Evolutionary conservation across 768 basidiomycete genomes (phyloP).

Genomic region (Termitomyces sp.): DNA sequence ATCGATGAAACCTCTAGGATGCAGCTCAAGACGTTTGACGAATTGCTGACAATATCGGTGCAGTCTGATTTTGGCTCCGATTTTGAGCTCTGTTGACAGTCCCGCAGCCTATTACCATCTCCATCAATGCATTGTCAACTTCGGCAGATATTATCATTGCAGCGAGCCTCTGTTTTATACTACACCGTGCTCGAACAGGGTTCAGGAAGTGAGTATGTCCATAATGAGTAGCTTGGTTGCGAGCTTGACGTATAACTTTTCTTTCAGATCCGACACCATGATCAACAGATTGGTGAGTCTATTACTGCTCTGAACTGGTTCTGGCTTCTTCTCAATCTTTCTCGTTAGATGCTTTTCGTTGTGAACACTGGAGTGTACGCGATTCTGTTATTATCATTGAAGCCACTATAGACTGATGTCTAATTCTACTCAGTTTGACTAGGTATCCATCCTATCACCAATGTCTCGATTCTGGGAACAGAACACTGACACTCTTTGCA

Average conservation of each 20-base stretch:
- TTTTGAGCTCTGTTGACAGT: neutral
- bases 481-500: constrained; percentile 10
- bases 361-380: constrained; percentile 49
- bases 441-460: constrained; percentile 22
- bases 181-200: constrained; percentile 47
- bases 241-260: neutral
- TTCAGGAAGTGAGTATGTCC: constrained; percentile 37
- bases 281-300: constrained; percentile 42
- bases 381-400: neutral
- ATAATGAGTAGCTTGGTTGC: neutral
- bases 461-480: neutral
- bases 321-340: neutral
- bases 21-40: constrained; percentile 32
- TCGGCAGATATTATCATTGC: constrained; percentile 49
- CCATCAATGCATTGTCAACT: constrained; percentile 49
- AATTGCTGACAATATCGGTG: constrained; percentile 34
- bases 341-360: constrained; percentile 46
- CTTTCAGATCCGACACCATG: constrained; percentile 41
- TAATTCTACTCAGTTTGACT: constrained; percentile 23
- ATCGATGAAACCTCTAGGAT: constrained; percentile 21
- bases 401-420: constrained; percentile 1
- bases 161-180: constrained; percentile 37
- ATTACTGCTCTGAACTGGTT: neutral
- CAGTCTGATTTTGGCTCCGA: constrained; percentile 5
- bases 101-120: constrained; percentile 39